Evolutionary conservation across 768 basidiomycete genomes (phyloP), one percentile per base, ranked within the genome.

Genomic region (Fibroporia radiculosa): DNA sequence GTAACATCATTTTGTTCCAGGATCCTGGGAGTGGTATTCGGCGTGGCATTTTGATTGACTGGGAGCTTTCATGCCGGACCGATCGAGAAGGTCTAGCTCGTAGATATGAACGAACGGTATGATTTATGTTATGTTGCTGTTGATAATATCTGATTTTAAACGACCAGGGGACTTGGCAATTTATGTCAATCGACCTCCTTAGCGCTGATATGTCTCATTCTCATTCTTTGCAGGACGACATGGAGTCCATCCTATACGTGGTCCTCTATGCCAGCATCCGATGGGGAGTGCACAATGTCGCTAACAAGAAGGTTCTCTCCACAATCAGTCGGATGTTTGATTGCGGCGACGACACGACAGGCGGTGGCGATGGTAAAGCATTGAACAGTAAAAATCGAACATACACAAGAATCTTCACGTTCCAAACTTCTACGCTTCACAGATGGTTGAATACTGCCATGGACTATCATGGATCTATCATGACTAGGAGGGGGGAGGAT

Each of bases 241-340:
- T 51, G 44, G 50, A 51, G n/a, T 34, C 47, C 2, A 31, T 51
- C 2, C 8, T 51, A 29, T 44, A 48, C 19, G 47, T 51, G 2
- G 44, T 45, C 14, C 24, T 45, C 1, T 51, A 48, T 26, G 41
- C 40, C 40, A 42, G 25, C 14, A 19, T 45, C 1, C 24, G 40
- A 20, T 48, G 44, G 22, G 38, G 47, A 4, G 28, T 29, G 2
- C 50, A 48, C 25, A 25, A 25, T 27, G n/a, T 20, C 6, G 5
- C n/a, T n/a, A n/a, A n/a, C n/a, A n/a, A n/a, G n/a, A n/a, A n/a
- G n/a, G n/a, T n/a, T n/a, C n/a, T n/a, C n/a, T n/a, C n/a, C n/a
- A n/a, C n/a, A n/a, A n/a, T n/a, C n/a, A n/a, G n/a, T n/a, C n/a
- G n/a, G n/a, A n/a, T n/a, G n/a, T n/a, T n/a, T n/a, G n/a, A n/a